Percentiles rank a stretch among this genome's conserved stretches.
Evolutionary conservation across 2,329 filamentous ascomycete species (phyloP).

Genomic region (Hymenoscyphus occultus): DNA sequence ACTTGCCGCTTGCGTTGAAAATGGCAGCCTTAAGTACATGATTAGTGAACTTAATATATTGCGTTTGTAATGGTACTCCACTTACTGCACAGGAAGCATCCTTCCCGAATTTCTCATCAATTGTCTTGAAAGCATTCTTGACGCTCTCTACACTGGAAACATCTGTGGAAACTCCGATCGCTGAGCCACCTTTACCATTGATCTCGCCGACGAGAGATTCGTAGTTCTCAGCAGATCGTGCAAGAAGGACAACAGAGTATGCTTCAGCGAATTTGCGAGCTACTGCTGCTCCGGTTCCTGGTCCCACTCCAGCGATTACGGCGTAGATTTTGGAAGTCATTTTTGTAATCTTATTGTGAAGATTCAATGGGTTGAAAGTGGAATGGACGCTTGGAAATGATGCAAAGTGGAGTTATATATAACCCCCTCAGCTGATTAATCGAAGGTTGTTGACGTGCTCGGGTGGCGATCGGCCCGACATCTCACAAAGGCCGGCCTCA

Average conservation of each 20-base stretch:
- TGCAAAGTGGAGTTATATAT: not conserved
- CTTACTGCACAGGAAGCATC: conserved; percentile 42
- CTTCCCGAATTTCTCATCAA: conserved; percentile 55
- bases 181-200: conserved; percentile 62
- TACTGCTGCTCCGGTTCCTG: conserved; percentile 56
- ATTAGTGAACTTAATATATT: not conserved
- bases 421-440: not conserved
- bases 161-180: conserved; percentile 68
- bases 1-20: conserved; percentile 60
- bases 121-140: conserved; percentile 58
- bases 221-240: conserved; percentile 64
- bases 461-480: no score
- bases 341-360: not conserved
- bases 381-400: not conserved
- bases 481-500: no score
- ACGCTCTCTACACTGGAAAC: conserved; percentile 52
- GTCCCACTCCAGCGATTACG: conserved; percentile 69
- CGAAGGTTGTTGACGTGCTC: not conserved
- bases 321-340: conserved; percentile 54
- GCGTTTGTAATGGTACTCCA: not conserved
- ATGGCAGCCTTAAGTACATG: conserved; percentile 51
- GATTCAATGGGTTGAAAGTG: no score
- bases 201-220: conserved; percentile 67
- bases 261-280: conserved; percentile 58
- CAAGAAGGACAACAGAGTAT: conserved; percentile 74